phyloP scores from a whole-genome alignment of 2,329 filamentous ascomycete genomes.

The Fulvia fulva region DNA sequence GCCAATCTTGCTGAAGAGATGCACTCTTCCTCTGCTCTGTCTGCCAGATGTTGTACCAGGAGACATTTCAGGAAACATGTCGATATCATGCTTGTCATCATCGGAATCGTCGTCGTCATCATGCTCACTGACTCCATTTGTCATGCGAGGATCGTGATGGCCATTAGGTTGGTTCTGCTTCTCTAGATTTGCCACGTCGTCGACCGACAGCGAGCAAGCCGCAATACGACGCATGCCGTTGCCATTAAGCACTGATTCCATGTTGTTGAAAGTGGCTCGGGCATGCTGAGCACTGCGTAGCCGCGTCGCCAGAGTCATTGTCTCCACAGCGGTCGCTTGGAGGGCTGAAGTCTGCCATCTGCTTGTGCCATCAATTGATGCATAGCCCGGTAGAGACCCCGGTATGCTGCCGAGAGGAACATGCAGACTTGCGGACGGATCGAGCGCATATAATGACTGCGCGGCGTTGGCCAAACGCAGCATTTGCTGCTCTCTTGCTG shows the following conservation, averaged over 20 bases:
- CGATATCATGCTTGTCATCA: constrained; percentile 25
- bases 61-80: constrained; percentile 24
- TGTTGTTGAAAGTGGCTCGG: constrained; percentile 55
- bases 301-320: constrained; percentile 70
- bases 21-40: constrained; percentile 17
- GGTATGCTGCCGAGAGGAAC: constrained; percentile 69
- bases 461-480: constrained; percentile 70
- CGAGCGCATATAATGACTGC: constrained; percentile 64
- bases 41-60: constrained; percentile 5
- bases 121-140: constrained; percentile 30
- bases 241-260: constrained; percentile 65
- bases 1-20: constrained; percentile 41
- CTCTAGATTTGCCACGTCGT: constrained; percentile 34
- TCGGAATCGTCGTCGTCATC: constrained; percentile 1
- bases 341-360: constrained; percentile 78
- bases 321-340: constrained; percentile 72
- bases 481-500: constrained; percentile 56
- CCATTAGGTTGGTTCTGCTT: constrained; percentile 27
- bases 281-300: constrained; percentile 48
- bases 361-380: constrained; percentile 59
- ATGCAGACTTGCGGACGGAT: constrained; percentile 69
- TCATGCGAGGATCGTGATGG: constrained; percentile 31
- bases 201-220: constrained; percentile 65
- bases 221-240: constrained; percentile 78
- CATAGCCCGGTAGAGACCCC: constrained; percentile 50